Conservation (phyloP, 2,329 filamentous ascomycete genomes). For the Scortechinia acanthostroma region DNA sequence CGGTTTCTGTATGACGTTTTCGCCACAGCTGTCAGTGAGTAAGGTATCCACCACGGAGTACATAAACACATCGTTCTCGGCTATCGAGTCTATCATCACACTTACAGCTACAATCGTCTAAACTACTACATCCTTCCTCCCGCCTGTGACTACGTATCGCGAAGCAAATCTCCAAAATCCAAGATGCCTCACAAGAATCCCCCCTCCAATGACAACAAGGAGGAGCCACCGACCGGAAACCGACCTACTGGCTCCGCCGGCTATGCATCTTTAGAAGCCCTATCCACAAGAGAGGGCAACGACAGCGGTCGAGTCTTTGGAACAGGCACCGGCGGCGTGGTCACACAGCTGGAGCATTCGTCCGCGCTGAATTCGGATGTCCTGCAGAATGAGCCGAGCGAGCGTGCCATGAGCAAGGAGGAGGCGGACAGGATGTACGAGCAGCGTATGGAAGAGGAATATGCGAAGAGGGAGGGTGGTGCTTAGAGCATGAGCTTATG, state of each 20-base stretch:
- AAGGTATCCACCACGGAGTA: too few relatives aligned
- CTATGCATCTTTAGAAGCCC: background rate
- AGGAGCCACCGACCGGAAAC: background rate
- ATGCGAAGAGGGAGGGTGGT: conserved; percentile 44
- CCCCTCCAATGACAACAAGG: too few relatives aligned
- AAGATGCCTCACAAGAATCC: too few relatives aligned
- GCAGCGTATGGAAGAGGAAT: conserved; percentile 45
- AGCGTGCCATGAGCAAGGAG: conserved; percentile 17
- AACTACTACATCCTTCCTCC: too few relatives aligned
- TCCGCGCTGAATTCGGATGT: background rate
- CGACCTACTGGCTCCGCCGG: background rate
- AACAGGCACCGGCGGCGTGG: background rate
- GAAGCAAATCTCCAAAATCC: too few relatives aligned
- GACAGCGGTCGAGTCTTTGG: background rate
- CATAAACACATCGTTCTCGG: too few relatives aligned
- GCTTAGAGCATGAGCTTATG: too few relatives aligned
- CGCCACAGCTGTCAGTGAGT: too few relatives aligned
- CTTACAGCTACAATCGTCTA: too few relatives aligned
- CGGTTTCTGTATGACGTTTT: too few relatives aligned
- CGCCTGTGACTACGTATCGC: too few relatives aligned
- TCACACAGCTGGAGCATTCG: background rate
- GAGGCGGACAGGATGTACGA: conserved; percentile 41
- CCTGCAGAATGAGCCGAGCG: background rate
- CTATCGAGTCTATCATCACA: too few relatives aligned
- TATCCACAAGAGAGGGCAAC: background rate